Percentiles rank a stretch among this genome's conserved stretches.
Evolutionary conservation across 2,329 filamentous ascomycete genomes (phyloP).

Genomic region (Paraconiothyrium sp.): DNA sequence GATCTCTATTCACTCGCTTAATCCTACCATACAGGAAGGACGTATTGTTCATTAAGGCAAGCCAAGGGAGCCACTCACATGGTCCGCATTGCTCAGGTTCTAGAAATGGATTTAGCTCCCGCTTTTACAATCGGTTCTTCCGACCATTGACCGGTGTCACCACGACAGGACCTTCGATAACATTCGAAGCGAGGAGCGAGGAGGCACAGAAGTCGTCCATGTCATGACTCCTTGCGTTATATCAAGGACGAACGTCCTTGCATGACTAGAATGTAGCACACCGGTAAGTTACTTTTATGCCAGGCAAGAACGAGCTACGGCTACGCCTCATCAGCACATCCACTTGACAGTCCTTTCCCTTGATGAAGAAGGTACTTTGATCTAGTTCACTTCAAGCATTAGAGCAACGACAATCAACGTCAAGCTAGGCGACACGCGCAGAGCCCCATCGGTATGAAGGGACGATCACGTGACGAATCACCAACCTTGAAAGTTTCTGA

Average conservation of each 20-base stretch:
- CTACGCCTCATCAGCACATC: too few relatives aligned
- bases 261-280: neutral
- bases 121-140: too few relatives aligned
- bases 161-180: neutral
- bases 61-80: constrained; percentile 4
- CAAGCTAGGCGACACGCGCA: too few relatives aligned
- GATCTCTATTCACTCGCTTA: constrained; percentile 11
- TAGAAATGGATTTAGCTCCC: neutral
- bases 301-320: neutral
- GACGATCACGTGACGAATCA: too few relatives aligned
- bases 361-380: too few relatives aligned
- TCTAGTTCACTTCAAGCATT: too few relatives aligned
- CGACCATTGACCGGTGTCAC: too few relatives aligned
- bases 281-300: neutral
- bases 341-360: too few relatives aligned
- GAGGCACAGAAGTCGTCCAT: neutral
- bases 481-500: too few relatives aligned
- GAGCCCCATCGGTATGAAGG: too few relatives aligned
- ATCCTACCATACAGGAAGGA: neutral
- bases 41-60: neutral
- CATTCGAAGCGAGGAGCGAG: neutral
- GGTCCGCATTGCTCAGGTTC: neutral
- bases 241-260: neutral
- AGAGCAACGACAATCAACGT: too few relatives aligned
- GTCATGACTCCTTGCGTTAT: neutral